Evolutionary conservation across 2,329 filamentous ascomycete genomes (phyloP).

Genomic region (Blastomyces silverae): DNA sequence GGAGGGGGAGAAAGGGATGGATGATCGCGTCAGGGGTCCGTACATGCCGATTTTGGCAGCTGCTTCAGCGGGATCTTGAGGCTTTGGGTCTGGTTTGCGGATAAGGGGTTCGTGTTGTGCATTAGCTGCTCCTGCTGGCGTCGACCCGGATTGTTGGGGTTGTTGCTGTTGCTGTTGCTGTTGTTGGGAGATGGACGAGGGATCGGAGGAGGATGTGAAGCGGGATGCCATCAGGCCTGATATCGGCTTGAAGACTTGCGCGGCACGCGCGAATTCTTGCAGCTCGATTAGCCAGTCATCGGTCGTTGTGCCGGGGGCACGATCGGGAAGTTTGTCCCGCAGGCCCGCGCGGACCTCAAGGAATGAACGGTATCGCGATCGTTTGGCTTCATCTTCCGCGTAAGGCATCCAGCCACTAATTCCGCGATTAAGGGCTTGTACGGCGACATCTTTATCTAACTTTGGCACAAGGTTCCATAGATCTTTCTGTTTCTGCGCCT

Average conservation of each 20-base stretch:
- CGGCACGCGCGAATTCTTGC: slow-evolving; percentile 66
- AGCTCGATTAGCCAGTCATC: slow-evolving; percentile 78
- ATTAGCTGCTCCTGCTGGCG: slow-evolving; percentile 33
- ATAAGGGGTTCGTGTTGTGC: slow-evolving; percentile 37
- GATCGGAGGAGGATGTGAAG: slow-evolving; percentile 67
- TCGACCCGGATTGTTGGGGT: slow-evolving; percentile 23
- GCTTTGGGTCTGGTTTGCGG: slow-evolving; percentile 48
- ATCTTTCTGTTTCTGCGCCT: slow-evolving; percentile 56
- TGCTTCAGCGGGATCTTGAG: slow-evolving; percentile 70
- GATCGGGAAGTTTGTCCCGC: slow-evolving; percentile 52
- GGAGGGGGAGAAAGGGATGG: slow-evolving; percentile 67
- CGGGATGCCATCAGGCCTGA: slow-evolving; percentile 87
- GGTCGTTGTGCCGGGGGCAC: slow-evolving; percentile 46
- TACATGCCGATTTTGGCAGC: slow-evolving; percentile 91
- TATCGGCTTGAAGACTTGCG: slow-evolving; percentile 82
- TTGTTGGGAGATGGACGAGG: slow-evolving; percentile 27
- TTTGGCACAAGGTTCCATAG: slow-evolving; percentile 55
- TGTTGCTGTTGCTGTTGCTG: too few relatives aligned
- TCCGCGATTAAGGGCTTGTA: slow-evolving; percentile 61
- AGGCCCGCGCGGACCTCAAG: slow-evolving; percentile 69
- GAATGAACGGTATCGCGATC: slow-evolving; percentile 71
- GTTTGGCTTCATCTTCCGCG: slow-evolving; percentile 70
- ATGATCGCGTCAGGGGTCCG: slow-evolving; percentile 72
- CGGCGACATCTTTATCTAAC: slow-evolving; percentile 59
- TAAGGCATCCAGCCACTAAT: slow-evolving; percentile 71